These are phyloP conservation scores for Talaromyces sp. DNA, from an alignment of 2,329 filamentous ascomycete species.

Conservation along the genomic window DNA sequence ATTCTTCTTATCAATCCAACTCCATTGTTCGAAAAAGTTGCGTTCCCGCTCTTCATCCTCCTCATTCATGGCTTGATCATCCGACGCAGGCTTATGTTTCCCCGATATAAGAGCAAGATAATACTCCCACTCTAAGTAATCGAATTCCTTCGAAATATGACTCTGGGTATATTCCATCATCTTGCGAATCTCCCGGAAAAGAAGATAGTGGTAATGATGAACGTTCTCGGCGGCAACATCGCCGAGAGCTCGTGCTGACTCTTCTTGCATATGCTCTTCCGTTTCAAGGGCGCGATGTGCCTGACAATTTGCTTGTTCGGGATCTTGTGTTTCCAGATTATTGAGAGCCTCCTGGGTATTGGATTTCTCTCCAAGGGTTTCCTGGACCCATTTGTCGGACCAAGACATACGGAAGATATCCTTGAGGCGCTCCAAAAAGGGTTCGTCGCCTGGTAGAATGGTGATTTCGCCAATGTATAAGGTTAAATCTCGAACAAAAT, in stretches of 20 bases:
- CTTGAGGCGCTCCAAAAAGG: constrained; percentile 32
- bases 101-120: constrained; percentile 53
- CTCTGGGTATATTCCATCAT: constrained; percentile 40
- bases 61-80: constrained; percentile 27
- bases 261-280: constrained; percentile 46
- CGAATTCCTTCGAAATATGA: constrained; percentile 38
- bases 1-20: constrained; percentile 44
- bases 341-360: constrained; percentile 1
- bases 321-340: constrained; percentile 4
- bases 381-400: constrained; percentile 21
- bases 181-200: constrained; percentile 44
- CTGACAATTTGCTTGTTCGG: constrained; percentile 2
- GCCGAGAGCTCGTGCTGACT: constrained; percentile 44
- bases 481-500: constrained; percentile 57
- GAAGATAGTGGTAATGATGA: constrained; percentile 51
- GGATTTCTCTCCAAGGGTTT: constrained; percentile 15
- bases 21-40: constrained; percentile 31
- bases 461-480: constrained; percentile 60
- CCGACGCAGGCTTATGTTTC: constrained; percentile 23
- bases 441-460: constrained; percentile 55
- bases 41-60: constrained; percentile 8
- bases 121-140: constrained; percentile 52
- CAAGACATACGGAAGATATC: constrained; percentile 26
- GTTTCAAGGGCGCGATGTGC: constrained; percentile 44
- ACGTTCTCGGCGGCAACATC: constrained; percentile 50